These are phyloP conservation scores for Pseudocohnilembus persalinus DNA, from an alignment of 169 alveolate species.

Conservation along the genomic window DNA sequence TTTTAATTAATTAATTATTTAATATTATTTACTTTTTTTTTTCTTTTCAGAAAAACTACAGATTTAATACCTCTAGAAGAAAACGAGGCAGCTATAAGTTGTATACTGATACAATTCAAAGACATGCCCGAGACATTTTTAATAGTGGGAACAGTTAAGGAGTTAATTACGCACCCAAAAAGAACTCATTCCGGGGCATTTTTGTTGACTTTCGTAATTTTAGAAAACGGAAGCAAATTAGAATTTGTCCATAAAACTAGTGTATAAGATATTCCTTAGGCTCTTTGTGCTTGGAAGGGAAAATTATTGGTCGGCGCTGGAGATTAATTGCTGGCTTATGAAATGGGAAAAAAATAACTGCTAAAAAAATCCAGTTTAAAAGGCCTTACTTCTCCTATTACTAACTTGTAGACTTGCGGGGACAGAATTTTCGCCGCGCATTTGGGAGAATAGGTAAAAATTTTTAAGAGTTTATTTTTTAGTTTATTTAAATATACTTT, in stretches of 20 bases:
- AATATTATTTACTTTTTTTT: too few relatives aligned
- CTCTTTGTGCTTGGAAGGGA: conserved; percentile 92
- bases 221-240: conserved; percentile 52
- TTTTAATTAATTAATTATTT: too few relatives aligned
- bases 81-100: conserved; percentile 95
- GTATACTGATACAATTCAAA: conserved; percentile 85
- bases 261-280: conserved; percentile 91
- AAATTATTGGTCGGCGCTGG: conserved; percentile 95
- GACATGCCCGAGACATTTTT: conserved; percentile 85
- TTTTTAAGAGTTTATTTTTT: too few relatives aligned
- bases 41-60: conserved; percentile 73
- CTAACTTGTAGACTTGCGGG: conserved; percentile 77
- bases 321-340: conserved; percentile 92
- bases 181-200: conserved; percentile 60
- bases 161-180: conserved; percentile 36
- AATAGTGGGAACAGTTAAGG: conserved; percentile 93
- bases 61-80: conserved; percentile 89
- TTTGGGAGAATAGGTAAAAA: conserved; percentile 83
- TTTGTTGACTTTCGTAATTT: conserved; percentile 68
- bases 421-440: conserved; percentile 95
- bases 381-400: conserved; percentile 66
- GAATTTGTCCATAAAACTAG: conserved; percentile 89
- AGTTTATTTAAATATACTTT: too few relatives aligned
- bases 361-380: conserved; percentile 96
- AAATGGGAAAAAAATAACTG: conserved; percentile 96